Evolutionary conservation across 2,329 filamentous ascomycete species (phyloP).

Genomic region (Knufia fluminis): DNA sequence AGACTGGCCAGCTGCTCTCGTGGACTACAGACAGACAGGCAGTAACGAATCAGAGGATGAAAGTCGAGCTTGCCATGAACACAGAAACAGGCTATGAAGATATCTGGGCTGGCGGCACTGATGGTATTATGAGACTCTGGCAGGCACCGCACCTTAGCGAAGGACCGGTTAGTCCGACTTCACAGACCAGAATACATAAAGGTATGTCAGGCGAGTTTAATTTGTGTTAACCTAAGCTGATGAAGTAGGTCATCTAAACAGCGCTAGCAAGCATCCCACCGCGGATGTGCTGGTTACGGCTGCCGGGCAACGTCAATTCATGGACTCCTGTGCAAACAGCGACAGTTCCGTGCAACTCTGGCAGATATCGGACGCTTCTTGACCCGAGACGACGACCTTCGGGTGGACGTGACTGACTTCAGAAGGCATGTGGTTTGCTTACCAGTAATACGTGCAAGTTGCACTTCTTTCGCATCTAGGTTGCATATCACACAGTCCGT

Average conservation of each 20-base stretch:
- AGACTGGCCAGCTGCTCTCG: conserved; percentile 42
- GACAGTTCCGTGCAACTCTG: background rate
- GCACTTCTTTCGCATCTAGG: too few relatives aligned
- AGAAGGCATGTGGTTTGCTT: too few relatives aligned
- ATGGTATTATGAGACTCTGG: conserved; percentile 47
- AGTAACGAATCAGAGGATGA: conserved; percentile 47
- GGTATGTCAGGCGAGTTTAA: conserved; percentile 26
- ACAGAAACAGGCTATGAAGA: conserved; percentile 36
- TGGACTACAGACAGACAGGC: conserved; percentile 40
- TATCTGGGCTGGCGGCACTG: conserved; percentile 51
- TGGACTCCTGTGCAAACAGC: background rate
- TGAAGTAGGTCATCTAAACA: conserved; percentile 29
- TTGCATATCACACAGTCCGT: too few relatives aligned
- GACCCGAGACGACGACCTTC: too few relatives aligned
- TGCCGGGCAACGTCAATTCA: conserved; percentile 33
- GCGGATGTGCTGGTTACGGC: conserved; percentile 42
- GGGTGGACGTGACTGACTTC: too few relatives aligned
- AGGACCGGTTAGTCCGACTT: conserved; percentile 35
- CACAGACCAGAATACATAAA: conserved; percentile 37
- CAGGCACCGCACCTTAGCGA: conserved; percentile 33
- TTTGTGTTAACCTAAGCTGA: conserved; percentile 26
- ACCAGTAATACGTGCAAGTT: too few relatives aligned
- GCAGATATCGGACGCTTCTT: too few relatives aligned
- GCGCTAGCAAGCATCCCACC: conserved; percentile 38
- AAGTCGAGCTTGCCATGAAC: conserved; percentile 41